A percentile compares a stretch with the other conserved stretches of the same genome.
Evolutionary conservation across 371 early-diverging fungal species (phyloP).

Genomic region (Phascolomyces articulosus): DNA sequence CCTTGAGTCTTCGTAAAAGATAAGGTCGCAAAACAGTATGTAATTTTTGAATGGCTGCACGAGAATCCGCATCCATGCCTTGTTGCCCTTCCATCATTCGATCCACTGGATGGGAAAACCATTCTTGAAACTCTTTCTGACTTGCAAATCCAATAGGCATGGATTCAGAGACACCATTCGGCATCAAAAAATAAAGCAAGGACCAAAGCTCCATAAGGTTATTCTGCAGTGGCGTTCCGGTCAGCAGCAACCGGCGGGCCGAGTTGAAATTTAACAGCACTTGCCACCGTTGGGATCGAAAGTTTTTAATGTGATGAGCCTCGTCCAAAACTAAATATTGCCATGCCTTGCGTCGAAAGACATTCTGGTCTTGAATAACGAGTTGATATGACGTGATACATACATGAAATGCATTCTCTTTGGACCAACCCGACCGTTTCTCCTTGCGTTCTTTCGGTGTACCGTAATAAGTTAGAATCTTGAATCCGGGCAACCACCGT

Average conservation of each 20-base stretch:
- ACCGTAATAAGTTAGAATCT: conserved; percentile 85
- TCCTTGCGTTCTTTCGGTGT: conserved; percentile 77
- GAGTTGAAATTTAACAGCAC: conserved; percentile 85
- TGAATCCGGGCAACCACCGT: conserved; percentile 90
- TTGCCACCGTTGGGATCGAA: conserved; percentile 93
- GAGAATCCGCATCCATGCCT: conserved; percentile 61
- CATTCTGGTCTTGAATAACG: conserved; percentile 77
- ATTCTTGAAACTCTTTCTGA: conserved; percentile 85
- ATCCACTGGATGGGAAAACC: conserved; percentile 88
- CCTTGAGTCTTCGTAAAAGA: conserved; percentile 84
- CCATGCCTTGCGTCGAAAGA: conserved; percentile 85
- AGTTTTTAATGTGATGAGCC: conserved; percentile 97
- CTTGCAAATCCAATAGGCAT: conserved; percentile 82
- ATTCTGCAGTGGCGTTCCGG: conserved; percentile 97
- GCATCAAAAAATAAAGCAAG: conserved; percentile 93
- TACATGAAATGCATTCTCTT: conserved; percentile 82
- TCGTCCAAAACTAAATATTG: conserved; percentile 92
- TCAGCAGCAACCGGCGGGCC: conserved; percentile 78
- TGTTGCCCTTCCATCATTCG: conserved; percentile 69
- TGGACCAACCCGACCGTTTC: conserved; percentile 82
- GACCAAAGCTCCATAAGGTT: conserved; percentile 95
- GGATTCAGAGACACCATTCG: conserved; percentile 63
- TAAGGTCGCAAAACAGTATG: conserved; percentile 88
- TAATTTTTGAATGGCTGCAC: conserved; percentile 65
- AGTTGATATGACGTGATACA: conserved; percentile 89